Evolutionary conservation across 192 early-diverging fungal genomes (phyloP).

Genomic region (Entomortierella chlamydospora): DNA sequence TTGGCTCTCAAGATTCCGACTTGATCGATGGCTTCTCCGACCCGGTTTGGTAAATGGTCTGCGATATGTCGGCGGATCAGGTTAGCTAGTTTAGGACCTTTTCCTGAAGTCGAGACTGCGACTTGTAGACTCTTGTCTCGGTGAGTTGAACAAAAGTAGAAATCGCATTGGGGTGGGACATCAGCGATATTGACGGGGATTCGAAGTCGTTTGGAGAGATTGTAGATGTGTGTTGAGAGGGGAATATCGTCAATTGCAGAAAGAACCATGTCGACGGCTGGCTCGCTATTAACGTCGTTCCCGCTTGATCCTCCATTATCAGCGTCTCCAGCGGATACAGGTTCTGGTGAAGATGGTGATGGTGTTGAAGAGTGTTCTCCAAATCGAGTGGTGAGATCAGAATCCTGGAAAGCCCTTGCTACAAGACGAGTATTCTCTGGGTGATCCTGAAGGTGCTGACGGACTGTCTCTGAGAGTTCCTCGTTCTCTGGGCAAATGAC

Average conservation of each 20-base stretch:
- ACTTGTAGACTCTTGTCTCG: slow-evolving; percentile 89
- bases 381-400: slow-evolving; percentile 56
- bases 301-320: not conserved
- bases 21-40: slow-evolving; percentile 78
- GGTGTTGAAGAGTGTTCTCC: slow-evolving; percentile 20
- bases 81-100: slow-evolving; percentile 90
- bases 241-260: slow-evolving; percentile 81
- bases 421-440: slow-evolving; percentile 65
- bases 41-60: slow-evolving; percentile 65
- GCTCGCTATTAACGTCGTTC: slow-evolving; percentile 50
- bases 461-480: slow-evolving; percentile 75
- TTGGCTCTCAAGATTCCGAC: slow-evolving; percentile 74
- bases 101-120: slow-evolving; percentile 88
- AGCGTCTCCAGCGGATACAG: too few relatives aligned
- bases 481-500: slow-evolving; percentile 73
- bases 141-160: slow-evolving; percentile 92
- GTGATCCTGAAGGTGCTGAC: slow-evolving; percentile 64
- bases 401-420: slow-evolving; percentile 57
- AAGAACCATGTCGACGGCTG: slow-evolving; percentile 69
- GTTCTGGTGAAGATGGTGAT: not conserved
- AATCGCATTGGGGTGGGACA: slow-evolving; percentile 90
- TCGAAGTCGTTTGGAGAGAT: slow-evolving; percentile 67
- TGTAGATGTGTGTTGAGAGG: slow-evolving; percentile 76
- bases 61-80: slow-evolving; percentile 79
- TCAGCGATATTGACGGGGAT: slow-evolving; percentile 95